Percentiles rank a stretch among this genome's conserved stretches.
Evolutionary conservation across 495 filamentous ascomycete species (phyloP).

Genomic region (Pseudotulostoma volvatum): DNA sequence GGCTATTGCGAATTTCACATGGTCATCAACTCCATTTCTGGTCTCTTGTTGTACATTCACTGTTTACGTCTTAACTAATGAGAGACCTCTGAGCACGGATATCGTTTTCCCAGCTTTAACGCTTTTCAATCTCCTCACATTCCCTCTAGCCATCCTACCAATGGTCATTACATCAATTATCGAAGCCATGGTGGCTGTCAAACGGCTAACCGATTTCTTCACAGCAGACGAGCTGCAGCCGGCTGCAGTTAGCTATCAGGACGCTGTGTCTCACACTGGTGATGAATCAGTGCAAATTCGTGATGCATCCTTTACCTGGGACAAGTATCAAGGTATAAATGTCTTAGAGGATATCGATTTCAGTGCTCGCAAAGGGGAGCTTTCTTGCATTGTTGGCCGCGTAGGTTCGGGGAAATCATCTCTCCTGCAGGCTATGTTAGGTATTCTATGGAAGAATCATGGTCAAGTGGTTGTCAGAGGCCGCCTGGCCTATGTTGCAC

Average conservation of each 20-base stretch:
- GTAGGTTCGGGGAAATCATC: slow-evolving; percentile 93
- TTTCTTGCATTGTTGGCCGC: slow-evolving; percentile 86
- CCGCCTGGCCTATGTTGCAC: slow-evolving; percentile 74
- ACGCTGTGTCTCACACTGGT: slow-evolving; percentile 50
- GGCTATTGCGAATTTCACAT: slow-evolving; percentile 91
- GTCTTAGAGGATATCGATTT: slow-evolving; percentile 68
- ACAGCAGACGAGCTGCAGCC: slow-evolving; percentile 77
- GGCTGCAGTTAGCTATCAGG: slow-evolving; percentile 58
- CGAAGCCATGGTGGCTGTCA: slow-evolving; percentile 85
- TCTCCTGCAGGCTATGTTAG: slow-evolving; percentile 69
- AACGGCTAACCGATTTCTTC: slow-evolving; percentile 72
- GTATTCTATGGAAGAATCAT: slow-evolving; percentile 78
- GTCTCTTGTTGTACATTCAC: slow-evolving; percentile 95
- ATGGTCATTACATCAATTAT: slow-evolving; percentile 97
- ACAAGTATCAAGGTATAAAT: slow-evolving; percentile 48
- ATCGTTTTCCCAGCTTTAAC: slow-evolving; percentile 93
- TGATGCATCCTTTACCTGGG: slow-evolving; percentile 89
- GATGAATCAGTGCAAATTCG: slow-evolving; percentile 73
- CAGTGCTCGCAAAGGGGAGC: slow-evolving; percentile 73
- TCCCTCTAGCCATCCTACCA: slow-evolving; percentile 84
- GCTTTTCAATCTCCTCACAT: slow-evolving; percentile 84
- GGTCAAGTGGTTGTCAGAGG: slow-evolving; percentile 76
- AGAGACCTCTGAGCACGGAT: slow-evolving; percentile 72
- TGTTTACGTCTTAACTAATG: slow-evolving; percentile 73
- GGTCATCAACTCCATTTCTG: slow-evolving; percentile 98